Percentiles rank a stretch among this genome's conserved stretches.
These are phyloP conservation scores for Biscutella auriculata DNA, from an alignment of 441 rosid species.

Conservation along the genomic window DNA sequence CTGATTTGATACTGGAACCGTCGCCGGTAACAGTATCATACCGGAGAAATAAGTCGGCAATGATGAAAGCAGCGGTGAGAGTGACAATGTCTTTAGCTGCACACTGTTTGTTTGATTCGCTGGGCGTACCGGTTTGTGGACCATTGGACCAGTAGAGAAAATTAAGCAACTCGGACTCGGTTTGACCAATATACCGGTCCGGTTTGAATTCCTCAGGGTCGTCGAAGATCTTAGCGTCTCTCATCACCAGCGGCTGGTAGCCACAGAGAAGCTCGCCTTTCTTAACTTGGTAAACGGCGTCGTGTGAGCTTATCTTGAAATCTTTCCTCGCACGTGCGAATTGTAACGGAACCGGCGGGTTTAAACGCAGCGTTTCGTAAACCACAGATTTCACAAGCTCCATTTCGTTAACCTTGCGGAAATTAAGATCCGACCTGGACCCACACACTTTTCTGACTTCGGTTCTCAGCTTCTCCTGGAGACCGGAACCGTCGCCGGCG, in stretches of 20 bases:
- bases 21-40: slow-evolving; percentile 43
- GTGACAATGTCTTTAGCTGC: slow-evolving; percentile 59
- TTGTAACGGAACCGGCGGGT: slow-evolving; percentile 63
- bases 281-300: slow-evolving; percentile 46
- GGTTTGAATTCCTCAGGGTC: slow-evolving; percentile 60
- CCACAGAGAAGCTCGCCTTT: slow-evolving; percentile 84
- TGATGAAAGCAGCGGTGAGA: slow-evolving; percentile 34
- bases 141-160: slow-evolving; percentile 85
- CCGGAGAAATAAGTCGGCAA: slow-evolving; percentile 49
- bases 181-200: slow-evolving; percentile 44
- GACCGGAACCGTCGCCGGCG: slow-evolving; percentile 35
- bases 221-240: slow-evolving; percentile 42
- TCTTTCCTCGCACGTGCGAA: slow-evolving; percentile 73
- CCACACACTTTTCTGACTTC: slow-evolving; percentile 40
- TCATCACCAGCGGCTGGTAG: slow-evolving; percentile 57
- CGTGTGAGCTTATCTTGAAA: slow-evolving; percentile 52
- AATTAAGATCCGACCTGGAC: slow-evolving; percentile 29
- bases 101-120: slow-evolving; percentile 61
- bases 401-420: slow-evolving; percentile 45
- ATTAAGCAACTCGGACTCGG: slow-evolving; percentile 34
- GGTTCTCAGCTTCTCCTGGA: slow-evolving; percentile 42
- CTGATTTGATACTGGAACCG: slow-evolving; percentile 35
- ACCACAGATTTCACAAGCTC: slow-evolving; percentile 68
- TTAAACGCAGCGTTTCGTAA: slow-evolving; percentile 53
- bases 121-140: slow-evolving; percentile 62